These are phyloP conservation scores for Acephala macrosclerotiorum DNA, from an alignment of 2,329 filamentous ascomycete species.

Conservation along the genomic window DNA sequence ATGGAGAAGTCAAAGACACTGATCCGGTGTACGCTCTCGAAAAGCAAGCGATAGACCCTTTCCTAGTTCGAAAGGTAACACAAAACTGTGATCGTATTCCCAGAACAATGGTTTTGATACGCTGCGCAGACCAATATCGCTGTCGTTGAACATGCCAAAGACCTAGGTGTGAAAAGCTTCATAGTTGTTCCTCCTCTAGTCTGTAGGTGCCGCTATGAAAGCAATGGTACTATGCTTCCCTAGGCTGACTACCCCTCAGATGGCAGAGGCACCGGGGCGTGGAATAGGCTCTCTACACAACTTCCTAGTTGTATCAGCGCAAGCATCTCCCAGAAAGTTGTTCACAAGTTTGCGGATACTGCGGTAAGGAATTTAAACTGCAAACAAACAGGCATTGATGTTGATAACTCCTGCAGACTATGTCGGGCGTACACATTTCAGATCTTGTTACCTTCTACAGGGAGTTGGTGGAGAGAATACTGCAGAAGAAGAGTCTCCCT, in stretches of 20 bases:
- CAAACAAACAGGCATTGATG: slow-evolving; percentile 14
- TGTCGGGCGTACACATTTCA: slow-evolving; percentile 35
- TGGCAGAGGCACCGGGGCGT: slow-evolving; percentile 35
- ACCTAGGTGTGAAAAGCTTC: slow-evolving; percentile 34
- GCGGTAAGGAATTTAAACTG: slow-evolving; percentile 23
- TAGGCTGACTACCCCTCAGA: slow-evolving; percentile 33
- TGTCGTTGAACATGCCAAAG: slow-evolving; percentile 33
- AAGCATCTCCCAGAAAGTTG: slow-evolving; percentile 26
- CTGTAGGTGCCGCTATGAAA: slow-evolving; percentile 25
- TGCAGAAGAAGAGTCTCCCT: slow-evolving; percentile 32
- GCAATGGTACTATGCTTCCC: background rate
- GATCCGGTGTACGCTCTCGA: slow-evolving; percentile 35
- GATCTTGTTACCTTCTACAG: slow-evolving; percentile 37
- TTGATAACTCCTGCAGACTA: slow-evolving; percentile 31
- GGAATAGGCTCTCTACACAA: slow-evolving; percentile 36
- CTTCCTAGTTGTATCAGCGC: slow-evolving; percentile 29
- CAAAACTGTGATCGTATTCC: background rate
- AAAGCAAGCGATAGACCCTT: slow-evolving; percentile 33
- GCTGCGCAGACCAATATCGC: slow-evolving; percentile 33
- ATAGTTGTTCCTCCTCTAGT: slow-evolving; percentile 33
- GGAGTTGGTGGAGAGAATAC: slow-evolving; percentile 35
- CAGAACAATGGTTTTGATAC: slow-evolving; percentile 23
- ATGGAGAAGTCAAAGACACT: slow-evolving; percentile 30
- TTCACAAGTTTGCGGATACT: slow-evolving; percentile 31
- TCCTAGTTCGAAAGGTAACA: slow-evolving; percentile 35